A percentile compares a stretch with the other conserved stretches of the same genome.
Conservation (phyloP, 495 filamentous ascomycete genomes). For the Penicillium canescens region DNA sequence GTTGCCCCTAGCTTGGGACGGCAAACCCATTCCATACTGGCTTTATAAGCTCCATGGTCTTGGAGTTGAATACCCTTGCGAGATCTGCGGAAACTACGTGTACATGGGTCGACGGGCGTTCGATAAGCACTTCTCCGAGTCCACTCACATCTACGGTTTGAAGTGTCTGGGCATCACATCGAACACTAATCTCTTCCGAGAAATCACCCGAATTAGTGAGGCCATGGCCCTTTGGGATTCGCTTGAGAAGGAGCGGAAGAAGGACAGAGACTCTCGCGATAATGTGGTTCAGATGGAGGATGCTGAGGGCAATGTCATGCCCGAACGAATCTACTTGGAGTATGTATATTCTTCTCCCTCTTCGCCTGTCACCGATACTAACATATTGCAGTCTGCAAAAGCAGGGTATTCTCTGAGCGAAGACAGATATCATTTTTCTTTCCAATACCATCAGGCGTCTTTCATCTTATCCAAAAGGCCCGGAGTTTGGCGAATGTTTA, state of each 20-base stretch:
- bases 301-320: conserved; percentile 96
- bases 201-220: conserved; percentile 90
- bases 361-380: conserved; percentile 16
- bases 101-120: conserved; percentile 96
- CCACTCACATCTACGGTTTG: conserved; percentile 85
- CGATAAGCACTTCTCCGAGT: conserved; percentile 97
- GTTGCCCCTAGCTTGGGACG: conserved; percentile 93
- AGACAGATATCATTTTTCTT: neutral
- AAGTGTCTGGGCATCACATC: conserved; percentile 88
- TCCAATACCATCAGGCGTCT: conserved; percentile 4
- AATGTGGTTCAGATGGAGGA: conserved; percentile 98
- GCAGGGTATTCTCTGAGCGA: conserved; percentile 49
- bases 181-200: conserved; percentile 87
- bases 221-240: conserved; percentile 90
- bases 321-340: conserved; percentile 94
- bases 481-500: conserved; percentile 9
- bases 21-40: conserved; percentile 98
- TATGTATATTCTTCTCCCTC: conserved; percentile 26
- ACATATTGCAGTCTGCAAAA: conserved; percentile 50
- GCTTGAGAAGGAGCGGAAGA: conserved; percentile 82
- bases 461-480: conserved; percentile 3
- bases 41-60: conserved; percentile 95
- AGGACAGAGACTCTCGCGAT: conserved; percentile 69
- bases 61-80: conserved; percentile 92
- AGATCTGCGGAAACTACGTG: conserved; percentile 96